Evolutionary conservation across 2,329 filamentous ascomycete species (phyloP).

Genomic region (Cladophialophora yegresii): DNA sequence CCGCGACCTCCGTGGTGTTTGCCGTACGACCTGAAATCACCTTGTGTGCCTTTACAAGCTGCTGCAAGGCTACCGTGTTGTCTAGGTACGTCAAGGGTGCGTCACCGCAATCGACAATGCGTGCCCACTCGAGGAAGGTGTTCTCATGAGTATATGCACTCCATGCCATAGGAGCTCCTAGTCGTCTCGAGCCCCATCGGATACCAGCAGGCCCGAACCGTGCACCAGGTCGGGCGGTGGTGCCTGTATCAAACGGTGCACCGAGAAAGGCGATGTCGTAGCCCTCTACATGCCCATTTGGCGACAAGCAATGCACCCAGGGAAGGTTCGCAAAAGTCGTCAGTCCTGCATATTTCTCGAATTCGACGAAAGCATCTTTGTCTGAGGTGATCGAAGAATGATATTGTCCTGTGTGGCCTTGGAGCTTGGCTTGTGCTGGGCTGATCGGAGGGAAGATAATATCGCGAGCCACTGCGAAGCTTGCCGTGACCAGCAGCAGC

Average conservation of each 20-base stretch:
- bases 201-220: constrained; percentile 57
- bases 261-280: constrained; percentile 52
- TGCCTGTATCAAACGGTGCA: constrained; percentile 56
- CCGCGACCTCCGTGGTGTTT: constrained; percentile 45
- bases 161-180: constrained; percentile 47
- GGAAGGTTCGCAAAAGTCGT: constrained; percentile 43
- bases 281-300: constrained; percentile 34
- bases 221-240: constrained; percentile 56
- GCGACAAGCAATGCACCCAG: constrained; percentile 40
- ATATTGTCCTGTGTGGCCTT: constrained; percentile 13
- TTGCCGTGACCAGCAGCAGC: constrained; percentile 11
- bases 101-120: constrained; percentile 59
- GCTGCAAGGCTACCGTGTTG: constrained; percentile 57
- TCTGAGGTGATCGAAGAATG: constrained; percentile 32
- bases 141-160: constrained; percentile 55
- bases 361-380: constrained; percentile 47
- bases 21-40: constrained; percentile 51
- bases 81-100: constrained; percentile 56
- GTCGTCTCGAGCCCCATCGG: constrained; percentile 53
- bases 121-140: constrained; percentile 52
- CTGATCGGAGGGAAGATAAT: constrained; percentile 40
- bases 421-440: constrained; percentile 30
- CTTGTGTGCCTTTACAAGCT: constrained; percentile 55
- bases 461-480: constrained; percentile 30
- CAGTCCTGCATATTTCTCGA: constrained; percentile 46